Conservation (phyloP, 176 grass and related monocot species). For the Metroxylon sagu region DNA sequence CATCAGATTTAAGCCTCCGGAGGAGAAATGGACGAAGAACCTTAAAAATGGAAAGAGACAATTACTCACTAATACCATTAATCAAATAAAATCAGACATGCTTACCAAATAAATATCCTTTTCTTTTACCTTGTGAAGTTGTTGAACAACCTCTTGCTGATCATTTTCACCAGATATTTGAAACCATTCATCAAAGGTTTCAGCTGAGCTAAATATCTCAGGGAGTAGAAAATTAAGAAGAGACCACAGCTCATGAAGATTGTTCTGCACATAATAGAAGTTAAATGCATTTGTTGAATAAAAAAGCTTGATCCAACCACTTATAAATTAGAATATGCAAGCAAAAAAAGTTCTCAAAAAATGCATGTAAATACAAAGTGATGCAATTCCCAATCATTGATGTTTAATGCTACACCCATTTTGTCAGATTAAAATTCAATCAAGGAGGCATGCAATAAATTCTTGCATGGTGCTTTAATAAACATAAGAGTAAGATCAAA, state of each 20-base stretch:
- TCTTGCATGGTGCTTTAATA: too few relatives aligned
- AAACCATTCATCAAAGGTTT: constrained; percentile 99
- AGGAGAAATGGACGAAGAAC: constrained; percentile 98
- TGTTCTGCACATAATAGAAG: constrained; percentile 45
- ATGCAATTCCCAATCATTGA: too few relatives aligned
- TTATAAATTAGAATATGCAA: background rate
- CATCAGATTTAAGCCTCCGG: constrained; percentile 92
- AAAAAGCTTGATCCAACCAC: too few relatives aligned
- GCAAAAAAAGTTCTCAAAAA: too few relatives aligned
- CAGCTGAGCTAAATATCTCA: constrained; percentile 95
- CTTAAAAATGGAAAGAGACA: constrained; percentile 31
- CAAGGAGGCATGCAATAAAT: too few relatives aligned
- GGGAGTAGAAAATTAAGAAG: constrained; percentile 97
- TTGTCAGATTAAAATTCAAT: too few relatives aligned
- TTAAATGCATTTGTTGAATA: too few relatives aligned
- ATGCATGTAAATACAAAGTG: too few relatives aligned
- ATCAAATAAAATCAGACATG: background rate
- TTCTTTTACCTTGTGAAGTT: constrained; percentile 85
- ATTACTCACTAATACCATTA: too few relatives aligned
- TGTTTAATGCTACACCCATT: too few relatives aligned
- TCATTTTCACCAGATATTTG: constrained; percentile 98
- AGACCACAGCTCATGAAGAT: constrained; percentile 97
- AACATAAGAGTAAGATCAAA: too few relatives aligned
- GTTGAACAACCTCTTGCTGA: constrained; percentile 97
- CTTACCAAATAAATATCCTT: background rate